phyloP scores from a whole-genome alignment of 208 protist species.

The Trypanosoma theileri region DNA sequence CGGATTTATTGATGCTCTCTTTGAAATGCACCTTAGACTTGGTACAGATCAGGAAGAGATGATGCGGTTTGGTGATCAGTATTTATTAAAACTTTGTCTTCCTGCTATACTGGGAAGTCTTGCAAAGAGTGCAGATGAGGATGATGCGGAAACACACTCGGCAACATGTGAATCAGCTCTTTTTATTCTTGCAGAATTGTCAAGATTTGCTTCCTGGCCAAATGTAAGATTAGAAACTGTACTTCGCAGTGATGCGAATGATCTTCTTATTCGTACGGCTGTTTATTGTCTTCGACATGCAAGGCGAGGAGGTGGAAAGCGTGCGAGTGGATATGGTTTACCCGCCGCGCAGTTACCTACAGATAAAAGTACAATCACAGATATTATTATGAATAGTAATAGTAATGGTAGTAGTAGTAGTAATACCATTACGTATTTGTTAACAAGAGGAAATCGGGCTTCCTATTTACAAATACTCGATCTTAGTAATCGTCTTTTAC shows the following conservation, averaged over 20 bases:
- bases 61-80: constrained; percentile 35
- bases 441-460: constrained; percentile 7
- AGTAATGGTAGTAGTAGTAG: constrained; percentile 2
- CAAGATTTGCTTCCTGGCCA: constrained; percentile 34
- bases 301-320: constrained; percentile 19
- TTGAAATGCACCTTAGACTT: constrained; percentile 40
- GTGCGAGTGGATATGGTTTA: constrained; percentile 22
- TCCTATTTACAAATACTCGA: constrained; percentile 53
- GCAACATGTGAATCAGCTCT: constrained; percentile 59
- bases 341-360: constrained; percentile 14
- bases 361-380: constrained; percentile 4
- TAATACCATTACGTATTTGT: constrained; percentile 6
- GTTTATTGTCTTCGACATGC: constrained; percentile 61
- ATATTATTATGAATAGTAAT: not conserved
- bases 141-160: constrained; percentile 53
- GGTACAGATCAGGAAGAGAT: constrained; percentile 29
- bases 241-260: constrained; percentile 31
- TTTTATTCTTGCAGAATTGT: constrained; percentile 47
- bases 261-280: constrained; percentile 41
- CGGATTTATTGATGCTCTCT: constrained; percentile 49
- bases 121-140: constrained; percentile 30
- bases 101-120: constrained; percentile 36
- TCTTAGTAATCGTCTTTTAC: constrained; percentile 35
- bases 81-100: constrained; percentile 39
- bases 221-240: constrained; percentile 26